phyloP scores from a whole-genome alignment of 768 basidiomycete species.

The Leucocoprinus birnbaumii region DNA sequence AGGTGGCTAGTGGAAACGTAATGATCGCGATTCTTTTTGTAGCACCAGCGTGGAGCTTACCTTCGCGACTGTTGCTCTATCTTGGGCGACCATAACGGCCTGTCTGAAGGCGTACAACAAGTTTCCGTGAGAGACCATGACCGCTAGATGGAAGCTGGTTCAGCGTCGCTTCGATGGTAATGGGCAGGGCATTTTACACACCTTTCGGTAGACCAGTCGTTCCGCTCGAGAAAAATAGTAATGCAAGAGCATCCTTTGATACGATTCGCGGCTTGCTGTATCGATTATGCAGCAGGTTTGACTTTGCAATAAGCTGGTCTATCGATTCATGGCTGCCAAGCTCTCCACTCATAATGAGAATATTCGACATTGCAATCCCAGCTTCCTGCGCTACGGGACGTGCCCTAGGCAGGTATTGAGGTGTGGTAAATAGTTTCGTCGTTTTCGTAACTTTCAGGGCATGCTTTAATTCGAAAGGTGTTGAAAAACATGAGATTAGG shows the following conservation, averaged over 20 bases:
- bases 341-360: constrained; percentile 46
- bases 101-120: constrained; percentile 43
- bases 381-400: constrained; percentile 29
- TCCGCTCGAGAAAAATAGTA: constrained; percentile 73
- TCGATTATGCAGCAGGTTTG: constrained; percentile 31
- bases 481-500: constrained; percentile 33
- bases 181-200: too few relatives aligned
- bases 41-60: too few relatives aligned
- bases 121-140: constrained; percentile 70
- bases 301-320: constrained; percentile 37
- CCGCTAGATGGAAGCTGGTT: too few relatives aligned
- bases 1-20: constrained; percentile 28
- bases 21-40: too few relatives aligned
- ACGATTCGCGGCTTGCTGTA: constrained; percentile 41
- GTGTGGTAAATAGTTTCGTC: constrained; percentile 31
- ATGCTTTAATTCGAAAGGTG: constrained; percentile 32
- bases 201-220: constrained; percentile 78
- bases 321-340: constrained; percentile 29
- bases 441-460: constrained; percentile 27
- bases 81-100: constrained; percentile 23
- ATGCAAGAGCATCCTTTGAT: constrained; percentile 52
- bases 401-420: constrained; percentile 22
- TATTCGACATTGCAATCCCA: constrained; percentile 34
- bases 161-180: too few relatives aligned
- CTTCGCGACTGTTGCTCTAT: constrained; percentile 22